A percentile compares a stretch with the other conserved stretches of the same genome.
Evolutionary conservation across 306 rosid species (phyloP).

Genomic region (Fragaria iinumae): DNA sequence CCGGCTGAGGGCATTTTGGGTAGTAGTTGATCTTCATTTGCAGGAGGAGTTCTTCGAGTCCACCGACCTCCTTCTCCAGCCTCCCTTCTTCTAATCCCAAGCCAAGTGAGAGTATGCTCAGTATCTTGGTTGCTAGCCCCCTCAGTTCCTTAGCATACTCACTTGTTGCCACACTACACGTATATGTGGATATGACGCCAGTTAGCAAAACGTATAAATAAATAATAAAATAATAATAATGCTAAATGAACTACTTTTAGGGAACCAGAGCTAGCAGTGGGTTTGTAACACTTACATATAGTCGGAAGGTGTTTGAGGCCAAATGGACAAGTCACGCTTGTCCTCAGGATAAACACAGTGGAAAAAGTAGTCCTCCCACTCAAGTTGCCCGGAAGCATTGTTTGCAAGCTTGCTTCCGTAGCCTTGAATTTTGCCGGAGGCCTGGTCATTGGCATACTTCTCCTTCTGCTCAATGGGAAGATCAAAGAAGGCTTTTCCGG

Average conservation of each 20-base stretch:
- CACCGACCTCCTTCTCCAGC: slow-evolving; percentile 78
- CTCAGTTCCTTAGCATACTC: slow-evolving; percentile 66
- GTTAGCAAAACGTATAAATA: neutral
- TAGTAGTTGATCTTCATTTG: slow-evolving; percentile 85
- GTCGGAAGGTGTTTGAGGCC: slow-evolving; percentile 68
- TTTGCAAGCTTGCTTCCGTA: slow-evolving; percentile 93
- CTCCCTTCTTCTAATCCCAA: slow-evolving; percentile 73
- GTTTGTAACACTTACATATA: slow-evolving; percentile 43
- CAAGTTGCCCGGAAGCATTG: slow-evolving; percentile 67
- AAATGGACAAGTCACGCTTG: slow-evolving; percentile 58
- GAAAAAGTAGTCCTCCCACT: slow-evolving; percentile 90
- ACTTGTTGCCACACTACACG: slow-evolving; percentile 52
- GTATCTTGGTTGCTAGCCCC: slow-evolving; percentile 51
- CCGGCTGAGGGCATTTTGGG: slow-evolving; percentile 87
- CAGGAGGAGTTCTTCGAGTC: slow-evolving; percentile 69
- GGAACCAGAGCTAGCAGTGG: neutral
- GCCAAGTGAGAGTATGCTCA: slow-evolving; percentile 50
- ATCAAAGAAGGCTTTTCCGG: slow-evolving; percentile 52
- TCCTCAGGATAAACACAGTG: slow-evolving; percentile 64
- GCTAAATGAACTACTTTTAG: too few relatives aligned
- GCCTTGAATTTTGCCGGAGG: slow-evolving; percentile 60
- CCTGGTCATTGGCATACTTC: slow-evolving; percentile 70
- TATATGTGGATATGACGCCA: neutral
- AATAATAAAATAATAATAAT: too few relatives aligned
- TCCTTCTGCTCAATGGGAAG: slow-evolving; percentile 68